Base-by-base conservation (phyloP, 352 stramenopile species). In the Phytopythium delawarense region DNA sequence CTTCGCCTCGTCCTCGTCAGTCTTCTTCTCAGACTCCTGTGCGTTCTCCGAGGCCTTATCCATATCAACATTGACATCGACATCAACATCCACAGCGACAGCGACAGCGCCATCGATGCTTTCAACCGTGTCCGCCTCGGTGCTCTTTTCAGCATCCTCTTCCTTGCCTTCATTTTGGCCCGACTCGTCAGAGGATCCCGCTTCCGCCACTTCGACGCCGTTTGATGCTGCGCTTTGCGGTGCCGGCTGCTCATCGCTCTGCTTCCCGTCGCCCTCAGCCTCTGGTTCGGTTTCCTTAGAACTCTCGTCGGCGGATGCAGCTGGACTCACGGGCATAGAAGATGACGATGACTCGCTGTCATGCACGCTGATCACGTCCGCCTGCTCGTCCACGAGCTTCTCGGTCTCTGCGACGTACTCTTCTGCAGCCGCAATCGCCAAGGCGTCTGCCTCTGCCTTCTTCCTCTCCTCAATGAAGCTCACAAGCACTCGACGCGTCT, bases 401-500 rank as follows among this genome's bases (percentile, higher is more conserved):
- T 11, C 5, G 6, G 37, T 28, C 16, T 53, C 44, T 4, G 13
- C 25, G 7, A 16, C 42, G 16, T 32, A 11, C 15, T 15, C 51
- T 15, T 40, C 46, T 21, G 32, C 57, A 0, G 34, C 30, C 7
- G 44, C n/a, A 20, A 48, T 25, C 6, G 51, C 7, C 12, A 45
- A 32, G 3, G 46, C 42, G 40, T 61, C 50, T 16, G 40, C 30
- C 8, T 57, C 51, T 11, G 59, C 50, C 45, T 34, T 39, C 53
- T 69, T 73, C 45, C 67, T 53, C 45, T 72, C 60, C 28, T 48
- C 57, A 28, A 84, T 78, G 15, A 62, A 71, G 42, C 84, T 68
- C 32, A 76, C 63, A 0, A 87, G 61, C 9, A 91, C 80, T 9
- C 81, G 79, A 12, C 76, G 71, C 15, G 77, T 84, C 40, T 91